Percentiles rank a stretch among this genome's conserved stretches.
Evolutionary conservation across 805 yeast species (phyloP).

Genomic region (Kazachstania bromeliacearum): DNA sequence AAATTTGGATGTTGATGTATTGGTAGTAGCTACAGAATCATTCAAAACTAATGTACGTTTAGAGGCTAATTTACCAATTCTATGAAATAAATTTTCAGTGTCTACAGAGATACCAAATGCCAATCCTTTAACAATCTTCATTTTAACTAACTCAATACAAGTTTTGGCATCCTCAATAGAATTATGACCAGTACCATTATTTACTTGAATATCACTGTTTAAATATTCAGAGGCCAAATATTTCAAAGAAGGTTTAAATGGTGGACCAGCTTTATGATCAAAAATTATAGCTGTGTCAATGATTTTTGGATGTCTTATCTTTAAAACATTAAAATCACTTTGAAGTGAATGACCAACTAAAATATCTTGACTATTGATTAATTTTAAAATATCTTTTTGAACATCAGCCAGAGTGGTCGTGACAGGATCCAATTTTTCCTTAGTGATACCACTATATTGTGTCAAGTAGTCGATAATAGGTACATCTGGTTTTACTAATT

Average conservation of each 20-base stretch:
- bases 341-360: constrained; percentile 87
- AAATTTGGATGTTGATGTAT: not conserved
- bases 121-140: constrained; percentile 59
- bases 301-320: constrained; percentile 59
- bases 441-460: constrained; percentile 77
- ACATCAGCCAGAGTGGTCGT: constrained; percentile 59
- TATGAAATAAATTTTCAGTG: constrained; percentile 36
- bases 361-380: constrained; percentile 51
- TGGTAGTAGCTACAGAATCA: constrained; percentile 27
- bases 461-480: constrained; percentile 76
- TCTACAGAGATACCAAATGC: constrained; percentile 47
- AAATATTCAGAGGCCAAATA: constrained; percentile 55
- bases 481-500: constrained; percentile 67
- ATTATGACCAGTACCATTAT: constrained; percentile 62
- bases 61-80: constrained; percentile 25
- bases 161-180: constrained; percentile 79
- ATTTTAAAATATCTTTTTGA: constrained; percentile 43
- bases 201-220: constrained; percentile 52
- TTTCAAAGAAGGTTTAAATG: constrained; percentile 67
- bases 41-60: constrained; percentile 28
- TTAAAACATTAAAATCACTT: constrained; percentile 65
- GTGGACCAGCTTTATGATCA: constrained; percentile 79
- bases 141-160: constrained; percentile 65
- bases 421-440: constrained; percentile 48
- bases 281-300: constrained; percentile 73